These are phyloP conservation scores for Aspergillus sergii DNA, from an alignment of 2,329 filamentous ascomycete species.

Conservation along the genomic window DNA sequence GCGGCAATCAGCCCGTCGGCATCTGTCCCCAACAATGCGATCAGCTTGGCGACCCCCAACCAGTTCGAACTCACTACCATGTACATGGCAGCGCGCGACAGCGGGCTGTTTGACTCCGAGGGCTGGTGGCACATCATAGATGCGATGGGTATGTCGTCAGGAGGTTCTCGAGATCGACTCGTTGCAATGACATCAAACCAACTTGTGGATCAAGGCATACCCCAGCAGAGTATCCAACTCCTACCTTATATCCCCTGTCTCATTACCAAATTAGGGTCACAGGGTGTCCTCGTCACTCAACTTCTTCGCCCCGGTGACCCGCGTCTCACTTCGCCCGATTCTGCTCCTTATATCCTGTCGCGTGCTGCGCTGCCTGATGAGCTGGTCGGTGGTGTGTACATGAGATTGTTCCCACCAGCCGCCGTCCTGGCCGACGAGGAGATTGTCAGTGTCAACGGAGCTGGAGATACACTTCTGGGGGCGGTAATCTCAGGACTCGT, in stretches of 20 bases:
- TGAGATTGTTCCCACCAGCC: constrained; percentile 71
- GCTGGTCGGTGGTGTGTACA: constrained; percentile 80
- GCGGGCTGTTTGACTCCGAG: constrained; percentile 67
- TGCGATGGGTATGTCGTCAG: constrained; percentile 69
- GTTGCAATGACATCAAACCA: constrained; percentile 65
- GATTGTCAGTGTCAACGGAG: constrained; percentile 88
- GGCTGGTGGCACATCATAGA: constrained; percentile 83
- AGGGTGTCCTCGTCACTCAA: constrained; percentile 75
- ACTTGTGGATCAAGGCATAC: constrained; percentile 78
- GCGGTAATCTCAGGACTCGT: constrained; percentile 79
- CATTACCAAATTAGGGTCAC: constrained; percentile 76
- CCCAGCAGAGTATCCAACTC: constrained; percentile 80
- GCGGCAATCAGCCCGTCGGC: constrained; percentile 35
- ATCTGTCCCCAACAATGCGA: constrained; percentile 62
- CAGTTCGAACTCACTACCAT: constrained; percentile 78
- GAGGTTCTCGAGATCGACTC: constrained; percentile 71
- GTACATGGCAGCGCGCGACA: constrained; percentile 68
- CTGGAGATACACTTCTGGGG: constrained; percentile 90
- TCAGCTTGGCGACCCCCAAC: constrained; percentile 82
- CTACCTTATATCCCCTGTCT: constrained; percentile 86
- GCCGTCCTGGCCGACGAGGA: constrained; percentile 63
- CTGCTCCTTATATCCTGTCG: constrained; percentile 71
- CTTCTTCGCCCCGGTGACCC: constrained; percentile 70
- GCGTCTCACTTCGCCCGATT: constrained; percentile 63
- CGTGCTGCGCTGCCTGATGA: constrained; percentile 57